A percentile compares a stretch with the other conserved stretches of the same genome.
These are phyloP conservation scores for Drechslerella dactyloides DNA, from an alignment of 2,329 filamentous ascomycete genomes.

Conservation along the genomic window DNA sequence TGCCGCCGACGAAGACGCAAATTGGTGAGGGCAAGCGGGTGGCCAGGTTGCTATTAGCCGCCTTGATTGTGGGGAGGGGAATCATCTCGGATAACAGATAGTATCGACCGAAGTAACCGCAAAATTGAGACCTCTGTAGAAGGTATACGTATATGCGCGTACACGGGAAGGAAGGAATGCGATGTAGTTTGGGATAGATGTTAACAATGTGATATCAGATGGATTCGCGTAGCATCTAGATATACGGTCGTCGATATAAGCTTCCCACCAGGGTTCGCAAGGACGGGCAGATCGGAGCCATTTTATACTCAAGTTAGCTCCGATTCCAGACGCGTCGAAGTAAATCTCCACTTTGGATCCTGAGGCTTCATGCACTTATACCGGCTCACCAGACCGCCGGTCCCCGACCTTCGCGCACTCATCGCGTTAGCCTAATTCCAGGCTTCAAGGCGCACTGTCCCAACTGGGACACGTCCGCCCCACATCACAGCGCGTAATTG, in stretches of 20 bases:
- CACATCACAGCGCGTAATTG: background rate
- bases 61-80: constrained; percentile 54
- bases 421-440: too few relatives aligned
- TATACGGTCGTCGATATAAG: background rate
- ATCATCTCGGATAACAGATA: constrained; percentile 57
- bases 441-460: background rate
- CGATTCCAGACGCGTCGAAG: background rate
- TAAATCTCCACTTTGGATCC: constrained; percentile 1
- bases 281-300: background rate
- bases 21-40: constrained; percentile 59
- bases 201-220: background rate
- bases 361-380: background rate
- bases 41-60: constrained; percentile 58
- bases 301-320: background rate
- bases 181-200: too few relatives aligned
- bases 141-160: too few relatives aligned
- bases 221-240: background rate
- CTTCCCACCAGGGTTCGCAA: too few relatives aligned
- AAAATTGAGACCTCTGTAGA: too few relatives aligned
- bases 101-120: too few relatives aligned
- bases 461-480: too few relatives aligned
- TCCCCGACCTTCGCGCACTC: too few relatives aligned
- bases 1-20: constrained; percentile 63
- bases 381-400: too few relatives aligned
- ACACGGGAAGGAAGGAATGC: too few relatives aligned